Conservation (phyloP, 2,329 filamentous ascomycete genomes). For the Didymella sp. region DNA sequence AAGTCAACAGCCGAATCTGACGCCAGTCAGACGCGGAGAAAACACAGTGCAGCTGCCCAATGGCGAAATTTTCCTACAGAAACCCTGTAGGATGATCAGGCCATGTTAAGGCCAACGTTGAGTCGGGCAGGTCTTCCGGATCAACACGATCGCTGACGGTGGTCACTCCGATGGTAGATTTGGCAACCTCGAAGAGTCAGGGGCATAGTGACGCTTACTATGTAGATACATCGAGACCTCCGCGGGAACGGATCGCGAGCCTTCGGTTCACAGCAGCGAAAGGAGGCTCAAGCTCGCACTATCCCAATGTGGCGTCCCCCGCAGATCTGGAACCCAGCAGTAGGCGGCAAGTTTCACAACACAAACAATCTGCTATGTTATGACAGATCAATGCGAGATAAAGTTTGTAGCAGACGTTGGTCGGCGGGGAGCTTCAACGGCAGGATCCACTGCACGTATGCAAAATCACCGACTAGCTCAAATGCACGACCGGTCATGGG, state of each 20-base stretch:
- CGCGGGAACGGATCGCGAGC: neutral
- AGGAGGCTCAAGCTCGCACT: neutral
- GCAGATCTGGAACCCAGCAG: neutral
- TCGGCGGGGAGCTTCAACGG: conserved; percentile 7
- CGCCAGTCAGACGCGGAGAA: conserved; percentile 6
- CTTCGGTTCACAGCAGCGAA: neutral
- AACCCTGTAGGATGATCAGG: neutral
- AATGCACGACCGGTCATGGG: neutral
- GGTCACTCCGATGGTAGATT: conserved; percentile 1
- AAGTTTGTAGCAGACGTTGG: conserved; percentile 4
- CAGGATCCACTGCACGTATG: conserved; percentile 7
- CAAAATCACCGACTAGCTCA: conserved; percentile 11
- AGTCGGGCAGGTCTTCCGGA: conserved; percentile 3
- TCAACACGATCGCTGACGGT: neutral
- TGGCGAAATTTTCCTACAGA: neutral
- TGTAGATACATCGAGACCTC: neutral
- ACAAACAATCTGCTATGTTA: neutral
- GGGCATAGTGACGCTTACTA: conserved; percentile 6
- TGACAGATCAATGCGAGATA: conserved; percentile 2
- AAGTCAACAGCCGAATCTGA: conserved; percentile 9
- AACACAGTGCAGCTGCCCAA: conserved; percentile 4
- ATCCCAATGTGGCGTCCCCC: neutral
- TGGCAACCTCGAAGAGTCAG: conserved; percentile 7
- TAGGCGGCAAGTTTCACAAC: neutral
- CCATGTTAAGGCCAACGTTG: conserved; percentile 4